Evolutionary conservation across 768 basidiomycete genomes (phyloP), one percentile per base, ranked within the genome.

Genomic region (Mycena vitilis): DNA sequence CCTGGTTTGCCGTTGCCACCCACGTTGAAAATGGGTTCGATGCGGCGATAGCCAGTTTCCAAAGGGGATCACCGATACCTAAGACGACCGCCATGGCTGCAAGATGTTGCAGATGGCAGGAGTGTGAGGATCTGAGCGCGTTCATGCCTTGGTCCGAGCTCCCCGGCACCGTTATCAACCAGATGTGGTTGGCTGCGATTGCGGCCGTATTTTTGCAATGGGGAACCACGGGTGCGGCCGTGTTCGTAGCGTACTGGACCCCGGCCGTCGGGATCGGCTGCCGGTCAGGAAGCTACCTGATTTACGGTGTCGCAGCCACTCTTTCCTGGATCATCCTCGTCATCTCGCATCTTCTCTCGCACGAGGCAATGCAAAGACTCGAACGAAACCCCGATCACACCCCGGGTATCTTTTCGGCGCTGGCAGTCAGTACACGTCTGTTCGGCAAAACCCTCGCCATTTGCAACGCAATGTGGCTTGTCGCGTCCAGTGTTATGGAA

Each of bases 191-290:
- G 3, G 79, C 79, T 20, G 75, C 78, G 4, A 5, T 77, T 12
- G 67, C 75, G 53, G 57, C 78, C 2, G 20, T 80, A 23, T 62
- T 57, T 22, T 30, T 80, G 9, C 79, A 80, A 56, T 80, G 76
- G 78, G 77, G 71, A 0, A 80, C 79, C 20, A 80, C 77, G 0
- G n/a, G 49, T 0, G 73, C 78, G 20, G 79, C 77, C 0, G 4
- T 79, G 38, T 57, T 78, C 10, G 68, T 65, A 8, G 68, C 62
- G 23, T 76, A 68, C 61, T n/a, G 7, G 7, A 68, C 61, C 66
- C 79, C 80, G 0, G 59, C 65, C 2, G 45, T 70, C 2, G 75
- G 77, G 22, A 44, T 81, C 6, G 79, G 80, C 25, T 80, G 80
- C 37, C 79, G 78, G 55, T 80, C 80, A 3, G 71, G 78, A 0